Conservation (phyloP, 108 stramenopile species). For the Nitzschia sp. region DNA sequence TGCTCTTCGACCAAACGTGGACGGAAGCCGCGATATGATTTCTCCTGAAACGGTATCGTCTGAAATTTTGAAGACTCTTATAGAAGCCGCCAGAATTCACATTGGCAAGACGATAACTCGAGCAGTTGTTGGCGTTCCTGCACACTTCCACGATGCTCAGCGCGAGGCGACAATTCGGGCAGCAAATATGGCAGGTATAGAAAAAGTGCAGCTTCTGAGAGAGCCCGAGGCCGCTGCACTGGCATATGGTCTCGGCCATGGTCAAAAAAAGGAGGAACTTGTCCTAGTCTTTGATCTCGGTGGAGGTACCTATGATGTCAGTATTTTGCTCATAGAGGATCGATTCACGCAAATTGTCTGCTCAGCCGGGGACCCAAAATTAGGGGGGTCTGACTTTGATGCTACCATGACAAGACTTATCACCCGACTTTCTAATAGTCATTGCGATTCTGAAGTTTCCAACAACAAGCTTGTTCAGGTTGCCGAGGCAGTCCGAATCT, state of each 20-base stretch:
- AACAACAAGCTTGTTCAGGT: conserved; percentile 50
- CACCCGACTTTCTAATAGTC: conserved; percentile 7
- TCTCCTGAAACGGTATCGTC: conserved; percentile 80
- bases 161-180: conserved; percentile 85
- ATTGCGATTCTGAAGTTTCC: conserved; percentile 31
- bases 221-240: conserved; percentile 96
- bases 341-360: conserved; percentile 90
- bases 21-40: conserved; percentile 12
- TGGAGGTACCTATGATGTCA: conserved; percentile 95
- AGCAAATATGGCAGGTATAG: conserved; percentile 76
- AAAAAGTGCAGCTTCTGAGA: conserved; percentile 81
- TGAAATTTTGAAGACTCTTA: conserved; percentile 63
- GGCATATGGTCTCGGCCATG: conserved; percentile 74
- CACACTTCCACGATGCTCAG: conserved; percentile 92
- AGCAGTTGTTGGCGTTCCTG: conserved; percentile 92
- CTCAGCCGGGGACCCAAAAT: conserved; percentile 80
- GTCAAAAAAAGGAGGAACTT: conserved; percentile 61
- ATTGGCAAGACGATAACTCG: conserved; percentile 61
- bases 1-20: conserved; percentile 15
- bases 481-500: conserved; percentile 70
- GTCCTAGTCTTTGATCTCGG: conserved; percentile 95
- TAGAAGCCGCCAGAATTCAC: conserved; percentile 45
- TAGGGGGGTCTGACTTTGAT: conserved; percentile 94
- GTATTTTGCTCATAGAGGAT: conserved; percentile 80
- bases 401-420: conserved; percentile 69